Percentiles rank a stretch among this genome's conserved stretches.
Evolutionary conservation across 164 flowering plant genomes (phyloP).

Genomic region (Liquidambar formosana): DNA sequence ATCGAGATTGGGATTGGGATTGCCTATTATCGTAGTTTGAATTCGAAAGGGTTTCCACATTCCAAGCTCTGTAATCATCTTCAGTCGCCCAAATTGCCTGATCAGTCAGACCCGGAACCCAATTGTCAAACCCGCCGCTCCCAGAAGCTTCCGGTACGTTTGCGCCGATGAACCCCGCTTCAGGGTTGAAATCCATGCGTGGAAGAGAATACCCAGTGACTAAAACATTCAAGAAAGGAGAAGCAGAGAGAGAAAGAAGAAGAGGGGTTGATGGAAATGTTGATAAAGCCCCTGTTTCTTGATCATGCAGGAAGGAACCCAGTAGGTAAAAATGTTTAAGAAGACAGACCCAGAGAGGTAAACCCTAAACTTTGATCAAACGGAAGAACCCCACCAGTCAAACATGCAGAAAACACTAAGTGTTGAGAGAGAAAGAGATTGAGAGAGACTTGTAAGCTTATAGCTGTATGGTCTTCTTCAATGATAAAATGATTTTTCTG

Average conservation of each 20-base stretch:
- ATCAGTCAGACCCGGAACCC: background rate
- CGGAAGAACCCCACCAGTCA: too few relatives aligned
- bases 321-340: too few relatives aligned
- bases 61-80: conserved; percentile 11
- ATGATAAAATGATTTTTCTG: too few relatives aligned
- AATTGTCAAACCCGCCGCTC: background rate
- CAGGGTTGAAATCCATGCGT: conserved; percentile 1
- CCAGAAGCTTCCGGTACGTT: background rate
- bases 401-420: too few relatives aligned
- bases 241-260: background rate
- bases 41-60: background rate
- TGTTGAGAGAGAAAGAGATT: too few relatives aligned
- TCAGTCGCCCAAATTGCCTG: conserved; percentile 13
- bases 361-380: too few relatives aligned
- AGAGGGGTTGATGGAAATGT: background rate
- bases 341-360: too few relatives aligned
- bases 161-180: background rate
- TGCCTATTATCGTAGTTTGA: too few relatives aligned
- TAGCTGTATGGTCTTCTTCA: too few relatives aligned
- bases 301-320: too few relatives aligned
- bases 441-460: too few relatives aligned
- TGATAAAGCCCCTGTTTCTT: too few relatives aligned
- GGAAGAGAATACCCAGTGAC: background rate
- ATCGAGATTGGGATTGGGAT: background rate
- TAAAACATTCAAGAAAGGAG: background rate